These are phyloP conservation scores for Claviceps paspali DNA, from an alignment of 2,329 filamentous ascomycete genomes.

Conservation along the genomic window DNA sequence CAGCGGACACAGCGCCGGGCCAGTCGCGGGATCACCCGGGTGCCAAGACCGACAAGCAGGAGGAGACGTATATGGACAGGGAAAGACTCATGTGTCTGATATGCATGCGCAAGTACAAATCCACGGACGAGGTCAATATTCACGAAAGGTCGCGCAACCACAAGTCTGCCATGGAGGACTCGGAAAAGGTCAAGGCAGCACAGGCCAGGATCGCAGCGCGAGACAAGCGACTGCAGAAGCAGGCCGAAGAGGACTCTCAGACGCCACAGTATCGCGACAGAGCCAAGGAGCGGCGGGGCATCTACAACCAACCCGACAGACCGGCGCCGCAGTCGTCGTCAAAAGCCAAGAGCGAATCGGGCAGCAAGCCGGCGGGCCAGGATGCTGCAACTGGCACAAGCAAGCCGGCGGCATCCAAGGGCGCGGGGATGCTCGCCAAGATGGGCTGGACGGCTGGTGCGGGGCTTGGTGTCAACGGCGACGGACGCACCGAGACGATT, in stretches of 20 bases:
- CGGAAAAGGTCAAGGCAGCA: slow-evolving; percentile 34
- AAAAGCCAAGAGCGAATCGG: slow-evolving; percentile 21
- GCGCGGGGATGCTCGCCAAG: slow-evolving; percentile 52
- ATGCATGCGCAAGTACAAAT: slow-evolving; percentile 32
- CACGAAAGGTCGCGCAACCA: slow-evolving; percentile 29
- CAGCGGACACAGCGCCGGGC: neutral
- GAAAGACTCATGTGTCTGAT: slow-evolving; percentile 30
- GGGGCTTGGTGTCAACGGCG: slow-evolving; percentile 47
- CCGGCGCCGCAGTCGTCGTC: slow-evolving; percentile 23
- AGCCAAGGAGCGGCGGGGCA: slow-evolving; percentile 49
- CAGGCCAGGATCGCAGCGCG: slow-evolving; percentile 22
- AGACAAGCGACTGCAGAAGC: slow-evolving; percentile 22
- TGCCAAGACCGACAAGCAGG: too few relatives aligned
- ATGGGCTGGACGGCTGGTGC: slow-evolving; percentile 56
- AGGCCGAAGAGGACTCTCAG: slow-evolving; percentile 10
- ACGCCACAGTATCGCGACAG: slow-evolving; percentile 43
- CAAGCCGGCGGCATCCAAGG: slow-evolving; percentile 37
- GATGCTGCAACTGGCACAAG: too few relatives aligned
- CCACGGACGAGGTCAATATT: slow-evolving; percentile 24
- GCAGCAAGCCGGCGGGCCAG: slow-evolving; percentile 6
- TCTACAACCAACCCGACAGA: slow-evolving; percentile 45
- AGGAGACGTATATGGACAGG: slow-evolving; percentile 42
- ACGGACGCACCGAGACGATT: slow-evolving; percentile 48
- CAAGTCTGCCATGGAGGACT: slow-evolving; percentile 23
- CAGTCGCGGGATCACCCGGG: neutral